phyloP scores from a whole-genome alignment of 2,329 filamentous ascomycete genomes.

The Paecilomyces formosus region DNA sequence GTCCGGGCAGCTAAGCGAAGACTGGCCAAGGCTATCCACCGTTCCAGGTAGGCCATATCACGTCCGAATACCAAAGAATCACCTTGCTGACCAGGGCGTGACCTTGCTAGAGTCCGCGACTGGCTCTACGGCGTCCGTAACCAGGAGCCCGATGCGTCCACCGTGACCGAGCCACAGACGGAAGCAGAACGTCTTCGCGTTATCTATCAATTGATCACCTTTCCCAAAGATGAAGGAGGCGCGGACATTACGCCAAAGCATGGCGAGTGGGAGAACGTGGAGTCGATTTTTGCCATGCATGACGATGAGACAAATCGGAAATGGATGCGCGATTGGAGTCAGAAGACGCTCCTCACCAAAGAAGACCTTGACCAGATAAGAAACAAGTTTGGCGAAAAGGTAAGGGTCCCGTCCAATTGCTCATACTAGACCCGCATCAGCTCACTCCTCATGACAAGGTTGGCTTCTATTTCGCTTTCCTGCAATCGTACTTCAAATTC shows the following conservation, averaged over 20 bases:
- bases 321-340: conserved; percentile 71
- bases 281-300: conserved; percentile 72
- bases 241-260: conserved; percentile 66
- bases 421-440: background rate
- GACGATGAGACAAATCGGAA: conserved; percentile 67
- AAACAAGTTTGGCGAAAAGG: conserved; percentile 63
- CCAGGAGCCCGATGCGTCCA: conserved; percentile 63
- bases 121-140: conserved; percentile 89
- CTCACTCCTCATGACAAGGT: conserved; percentile 44
- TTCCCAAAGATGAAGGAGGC: conserved; percentile 65
- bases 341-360: conserved; percentile 37
- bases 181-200: conserved; percentile 85
- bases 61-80: background rate
- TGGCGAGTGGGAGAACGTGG: conserved; percentile 66
- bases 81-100: background rate
- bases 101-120: conserved; percentile 65
- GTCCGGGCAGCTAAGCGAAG: conserved; percentile 71
- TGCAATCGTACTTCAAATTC: conserved; percentile 89
- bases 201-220: conserved; percentile 77
- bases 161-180: conserved; percentile 71
- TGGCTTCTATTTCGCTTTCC: conserved; percentile 92
- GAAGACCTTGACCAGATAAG: conserved; percentile 68
- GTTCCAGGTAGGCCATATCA: conserved; percentile 54
- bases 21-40: conserved; percentile 74
- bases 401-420: conserved; percentile 7